A percentile compares a stretch with the other conserved stretches of the same genome.
Evolutionary conservation across 192 early-diverging fungal species (phyloP).

Genomic region (Coemansia sp.): DNA sequence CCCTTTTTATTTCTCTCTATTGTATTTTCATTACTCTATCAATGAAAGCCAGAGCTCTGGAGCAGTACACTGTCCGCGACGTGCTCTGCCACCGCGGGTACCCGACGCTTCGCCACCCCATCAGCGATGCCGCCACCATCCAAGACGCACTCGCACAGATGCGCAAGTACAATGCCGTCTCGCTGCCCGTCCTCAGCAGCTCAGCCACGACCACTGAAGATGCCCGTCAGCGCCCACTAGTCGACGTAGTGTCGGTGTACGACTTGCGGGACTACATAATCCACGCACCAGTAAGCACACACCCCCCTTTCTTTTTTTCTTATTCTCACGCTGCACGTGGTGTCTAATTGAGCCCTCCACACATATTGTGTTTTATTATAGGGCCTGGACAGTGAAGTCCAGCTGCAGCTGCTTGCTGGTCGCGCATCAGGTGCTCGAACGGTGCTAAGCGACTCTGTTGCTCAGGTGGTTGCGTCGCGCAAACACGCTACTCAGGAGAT

Average conservation of each 20-base stretch:
- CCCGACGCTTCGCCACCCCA: conserved; percentile 25
- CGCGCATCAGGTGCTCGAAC: conserved; percentile 32
- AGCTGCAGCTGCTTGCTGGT: conserved; percentile 39
- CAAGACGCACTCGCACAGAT: conserved; percentile 32
- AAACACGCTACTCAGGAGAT: conserved; percentile 43
- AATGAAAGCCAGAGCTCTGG: conserved; percentile 36
- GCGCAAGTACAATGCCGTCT: conserved; percentile 38
- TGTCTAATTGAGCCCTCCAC: no score
- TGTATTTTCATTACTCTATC: not conserved
- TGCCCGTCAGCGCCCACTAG: conserved; percentile 7
- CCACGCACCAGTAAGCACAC: conserved; percentile 22
- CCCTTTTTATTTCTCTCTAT: not conserved
- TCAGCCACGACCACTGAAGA: not conserved
- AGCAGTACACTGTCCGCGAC: conserved; percentile 36
- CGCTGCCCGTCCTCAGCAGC: conserved; percentile 39
- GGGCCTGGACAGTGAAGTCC: conserved; percentile 41
- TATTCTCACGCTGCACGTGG: no score
- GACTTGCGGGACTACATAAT: conserved; percentile 48
- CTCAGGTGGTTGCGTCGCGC: conserved; percentile 41
- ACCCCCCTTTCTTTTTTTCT: not conserved
- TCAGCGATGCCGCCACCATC: conserved; percentile 16
- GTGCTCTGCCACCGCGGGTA: conserved; percentile 42
- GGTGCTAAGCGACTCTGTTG: conserved; percentile 27
- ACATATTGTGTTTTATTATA: conserved; percentile 5
- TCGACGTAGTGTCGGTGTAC: conserved; percentile 49